Conservation (phyloP, 2,329 filamentous ascomycete species). For the Exophiala oligosperma region DNA sequence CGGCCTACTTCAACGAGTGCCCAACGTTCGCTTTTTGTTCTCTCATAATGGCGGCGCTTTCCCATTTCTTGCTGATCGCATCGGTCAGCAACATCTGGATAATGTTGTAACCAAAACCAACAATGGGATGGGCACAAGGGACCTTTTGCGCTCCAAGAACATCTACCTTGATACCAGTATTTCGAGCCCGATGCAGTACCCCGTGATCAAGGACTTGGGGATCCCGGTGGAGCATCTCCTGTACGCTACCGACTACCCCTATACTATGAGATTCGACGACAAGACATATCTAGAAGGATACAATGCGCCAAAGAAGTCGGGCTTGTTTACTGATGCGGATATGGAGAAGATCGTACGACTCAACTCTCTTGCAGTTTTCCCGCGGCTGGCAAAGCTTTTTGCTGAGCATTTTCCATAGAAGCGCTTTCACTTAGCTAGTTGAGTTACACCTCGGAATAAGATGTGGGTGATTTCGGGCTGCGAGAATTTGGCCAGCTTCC, state of each 20-base stretch:
- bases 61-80: slow-evolving; percentile 1
- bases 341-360: too few species aligned
- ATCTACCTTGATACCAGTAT: neutral
- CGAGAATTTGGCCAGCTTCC: too few species aligned
- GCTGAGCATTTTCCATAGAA: too few species aligned
- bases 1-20: too few species aligned
- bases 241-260: slow-evolving; percentile 6
- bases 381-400: too few species aligned
- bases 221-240: slow-evolving; percentile 6
- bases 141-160: too few species aligned
- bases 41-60: neutral
- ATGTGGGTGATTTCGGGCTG: too few species aligned
- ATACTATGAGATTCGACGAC: slow-evolving; percentile 2
- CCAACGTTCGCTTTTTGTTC: too few species aligned
- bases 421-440: too few species aligned
- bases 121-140: too few species aligned
- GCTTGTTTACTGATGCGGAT: neutral
- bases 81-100: neutral
- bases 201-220: slow-evolving; percentile 2
- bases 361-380: too few species aligned
- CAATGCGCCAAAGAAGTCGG: slow-evolving; percentile 4
- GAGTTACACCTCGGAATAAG: too few species aligned
- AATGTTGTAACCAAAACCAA: neutral
- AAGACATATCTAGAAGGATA: slow-evolving; percentile 3
- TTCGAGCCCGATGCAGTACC: slow-evolving; percentile 7